Evolutionary conservation across 2,329 filamentous ascomycete species (phyloP), one percentile per base, ranked within the genome.

Genomic region (Calonectria hawksworthii): DNA sequence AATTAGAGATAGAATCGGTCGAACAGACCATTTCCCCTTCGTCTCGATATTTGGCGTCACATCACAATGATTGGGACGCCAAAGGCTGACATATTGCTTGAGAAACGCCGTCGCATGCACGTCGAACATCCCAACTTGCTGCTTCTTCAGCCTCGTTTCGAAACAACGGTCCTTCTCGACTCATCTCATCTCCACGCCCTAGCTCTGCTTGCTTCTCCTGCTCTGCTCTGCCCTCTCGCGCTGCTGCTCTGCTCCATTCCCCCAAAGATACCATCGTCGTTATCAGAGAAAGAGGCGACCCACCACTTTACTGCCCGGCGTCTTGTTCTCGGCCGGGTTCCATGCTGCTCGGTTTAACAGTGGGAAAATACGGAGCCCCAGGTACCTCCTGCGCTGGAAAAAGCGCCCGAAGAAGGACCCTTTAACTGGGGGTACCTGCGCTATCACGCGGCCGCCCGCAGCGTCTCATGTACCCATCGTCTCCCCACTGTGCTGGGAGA

Each of bases 351-450:
- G 63, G 50, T 34, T 72, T 54, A 59, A 51, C 52, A 44, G 41
- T 63, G 51, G 63, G 41, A 51, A 72, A 67, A 72, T 67, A 67
- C 64, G 26, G 52, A 44, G 51, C 30, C 26, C 50, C 38, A 38
- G 36, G 65, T 74, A 66, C 61, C 47, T 47, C 66, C 51, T 38
- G 32, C 34, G 30, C 50, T 61, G 36, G 63, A 18, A 38, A 70
- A 66, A 74, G 72, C 72, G 50, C 68, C 72, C 68, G 72, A 74
- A 64, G 72, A 71, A 71, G 67, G 72, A 74, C 68, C 68, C 72
- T 63, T 51, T 30, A 16, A 26, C 70, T 61, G 66, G 64, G 30
- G 63, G 61, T 72, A 72, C 70, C 54, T 68, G 70, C 34, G 10
- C 47, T 28, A 32, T 26, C 70, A 23, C 38, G 44, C 21, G 32